Evolutionary conservation across 2,329 filamentous ascomycete genomes (phyloP), one percentile per base, ranked within the genome.

Genomic region (Periconia macrospinosa): DNA sequence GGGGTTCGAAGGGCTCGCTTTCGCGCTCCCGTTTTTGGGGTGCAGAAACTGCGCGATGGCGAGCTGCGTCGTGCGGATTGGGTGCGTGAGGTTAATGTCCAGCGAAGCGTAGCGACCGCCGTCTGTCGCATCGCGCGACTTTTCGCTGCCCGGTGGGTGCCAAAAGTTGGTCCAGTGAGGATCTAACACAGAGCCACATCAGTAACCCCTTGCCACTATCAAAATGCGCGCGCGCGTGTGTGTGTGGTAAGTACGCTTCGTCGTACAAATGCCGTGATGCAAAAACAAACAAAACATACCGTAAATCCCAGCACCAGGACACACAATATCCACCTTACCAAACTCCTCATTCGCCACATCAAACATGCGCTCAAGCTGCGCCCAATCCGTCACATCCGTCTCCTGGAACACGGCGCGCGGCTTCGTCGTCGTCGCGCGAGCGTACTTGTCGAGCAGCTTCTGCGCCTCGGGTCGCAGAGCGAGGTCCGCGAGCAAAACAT

Each of bases 61-160:
- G 15, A 81, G 68, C 56, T 81, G 78, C 1, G 78, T 78, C 2
- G 66, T 60, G 13, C 78, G 76, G 46, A 80, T 78, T 0, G 79
- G 78, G 52, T 81, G 78, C 17, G 74, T 78, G 52, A 80, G 18
- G 54, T 80, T 80, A 62, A 81, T 76, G 53, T 81, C 78, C 1
- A 81, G 56, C 43, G 57, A 65, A 1, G 66, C 60, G 42, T 72
- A 71, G 30, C 73, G 58, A 7, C 61, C 62, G 1, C 64, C 59
- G n/a, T 64, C 55, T 0, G 30, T 14, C 0, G 55, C 48, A 52
- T 80, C 78, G 50, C 64, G 74, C 2, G 70, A 70, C 15, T 58
- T 59, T 0, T 58, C 45, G 15, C 54, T 65, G 13, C 78, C 78
- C 0, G 78, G 78, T 0, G 78, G 78, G 50, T 77, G 70, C 78